phyloP scores from a whole-genome alignment of 306 rosid species.

The Corylus heterophylla region DNA sequence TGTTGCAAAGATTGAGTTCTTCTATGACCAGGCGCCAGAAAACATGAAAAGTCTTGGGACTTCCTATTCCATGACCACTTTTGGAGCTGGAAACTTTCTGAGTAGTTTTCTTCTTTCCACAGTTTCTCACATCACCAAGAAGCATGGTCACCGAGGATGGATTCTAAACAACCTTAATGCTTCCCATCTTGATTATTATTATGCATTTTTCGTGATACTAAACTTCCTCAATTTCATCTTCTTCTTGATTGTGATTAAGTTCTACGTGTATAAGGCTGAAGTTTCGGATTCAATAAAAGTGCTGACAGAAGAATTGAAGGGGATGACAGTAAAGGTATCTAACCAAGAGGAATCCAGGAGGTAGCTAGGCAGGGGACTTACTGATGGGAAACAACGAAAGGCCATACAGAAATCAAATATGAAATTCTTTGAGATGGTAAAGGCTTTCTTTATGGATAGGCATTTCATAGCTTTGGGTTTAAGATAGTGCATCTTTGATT shows the following conservation, averaged over 20 bases:
- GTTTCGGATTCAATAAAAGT: conserved; percentile 68
- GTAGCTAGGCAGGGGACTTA: background rate
- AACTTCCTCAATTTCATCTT: conserved; percentile 32
- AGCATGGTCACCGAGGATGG: conserved; percentile 66
- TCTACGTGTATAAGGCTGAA: conserved; percentile 73
- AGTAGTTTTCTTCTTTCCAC: conserved; percentile 78
- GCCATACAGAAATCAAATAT: background rate
- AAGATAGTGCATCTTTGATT: background rate
- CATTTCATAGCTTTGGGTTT: background rate
- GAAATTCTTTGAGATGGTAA: background rate
- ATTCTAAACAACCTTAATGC: conserved; percentile 78
- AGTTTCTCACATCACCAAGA: conserved; percentile 55
- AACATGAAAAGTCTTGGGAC: conserved; percentile 85
- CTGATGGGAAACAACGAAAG: background rate
- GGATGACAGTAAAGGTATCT: conserved; percentile 19
- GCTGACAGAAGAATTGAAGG: conserved; percentile 64
- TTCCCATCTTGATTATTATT: conserved; percentile 81
- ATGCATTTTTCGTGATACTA: conserved; percentile 57
- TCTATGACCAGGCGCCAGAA: conserved; percentile 91
- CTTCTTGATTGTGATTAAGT: conserved; percentile 42
- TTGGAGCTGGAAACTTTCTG: conserved; percentile 76
- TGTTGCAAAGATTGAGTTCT: conserved; percentile 79
- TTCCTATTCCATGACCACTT: conserved; percentile 61
- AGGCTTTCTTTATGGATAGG: background rate
- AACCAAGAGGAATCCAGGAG: conserved; percentile 7